Base-by-base conservation (phyloP, 768 basidiomycete species). In the Naganishia randhawae region DNA sequence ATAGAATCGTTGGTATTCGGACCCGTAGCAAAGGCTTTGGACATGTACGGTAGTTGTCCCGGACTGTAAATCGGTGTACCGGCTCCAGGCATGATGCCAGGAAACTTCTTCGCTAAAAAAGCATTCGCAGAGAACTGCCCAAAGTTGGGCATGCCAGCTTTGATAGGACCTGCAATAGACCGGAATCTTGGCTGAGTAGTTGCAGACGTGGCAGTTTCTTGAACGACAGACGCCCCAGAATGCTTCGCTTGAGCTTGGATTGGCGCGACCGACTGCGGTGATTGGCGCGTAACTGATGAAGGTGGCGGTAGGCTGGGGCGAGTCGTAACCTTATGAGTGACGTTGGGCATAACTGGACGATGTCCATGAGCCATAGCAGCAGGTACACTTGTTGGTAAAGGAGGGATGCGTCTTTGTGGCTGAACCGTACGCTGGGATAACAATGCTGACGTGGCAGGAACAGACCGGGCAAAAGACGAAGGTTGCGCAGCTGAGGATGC, bases 31-130 rank as follows among this genome's bases (percentile, higher is more conserved):
- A 48, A 22, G 45, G 57, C 37, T 61, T 41, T 61, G 35, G 57
- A 61, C 57, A 61, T 61, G 25, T 61, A 61, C 9, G 57, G 57
- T 8, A 61, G 57, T 61, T 61, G 57, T 2, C 57, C 57, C 41
- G 57, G 57, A 42, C 57, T 61, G 57, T 39, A 25, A 27, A 61
- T 61, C 11, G 35, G 57, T 27, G 35, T 37, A 22, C 57, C 39
- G 14, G 57, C 57, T 16, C 57, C 57, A 22, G 57, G 57, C 57
- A 61, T 61, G 14, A 61, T 16, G 22, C 37, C 57, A 17, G 57
- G 57, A 42, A 61, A 61, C 25, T 61, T 61, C 17, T 61, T 61
- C 22, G 57, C 57, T 3, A 61, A 22, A 29, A 61, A 61, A 22
- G 57, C 57, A 29, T 61, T 61, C 22, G 57, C 57, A 25, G 57